Percentiles rank a stretch among this genome's conserved stretches.
phyloP scores from a whole-genome alignment of 148 eudicot genomes.

The Selenicereus undatus region DNA sequence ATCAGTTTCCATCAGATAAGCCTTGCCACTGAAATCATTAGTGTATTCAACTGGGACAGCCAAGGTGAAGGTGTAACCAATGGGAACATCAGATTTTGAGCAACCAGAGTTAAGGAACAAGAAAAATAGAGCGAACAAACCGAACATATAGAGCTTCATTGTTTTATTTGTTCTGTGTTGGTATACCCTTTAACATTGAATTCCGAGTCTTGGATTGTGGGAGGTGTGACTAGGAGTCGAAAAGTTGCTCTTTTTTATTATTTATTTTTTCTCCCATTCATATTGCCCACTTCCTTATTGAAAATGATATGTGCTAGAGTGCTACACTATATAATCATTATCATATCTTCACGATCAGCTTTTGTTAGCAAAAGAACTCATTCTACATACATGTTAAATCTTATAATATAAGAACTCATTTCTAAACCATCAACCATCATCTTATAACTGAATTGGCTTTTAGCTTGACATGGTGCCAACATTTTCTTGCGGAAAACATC shows the following conservation, averaged over 20 bases:
- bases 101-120: constrained; percentile 24
- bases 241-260: constrained; percentile 8
- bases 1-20: constrained; percentile 65
- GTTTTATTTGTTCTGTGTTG: constrained; percentile 12
- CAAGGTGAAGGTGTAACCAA: constrained; percentile 57
- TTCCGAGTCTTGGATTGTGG: constrained; percentile 17
- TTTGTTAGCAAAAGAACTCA: neutral
- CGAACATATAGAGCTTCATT: constrained; percentile 48
- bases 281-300: neutral
- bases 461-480: too few species aligned
- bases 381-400: too few species aligned
- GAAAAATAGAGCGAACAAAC: constrained; percentile 25
- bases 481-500: too few species aligned
- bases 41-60: constrained; percentile 57
- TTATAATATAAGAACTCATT: too few species aligned
- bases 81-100: constrained; percentile 42
- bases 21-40: constrained; percentile 62
- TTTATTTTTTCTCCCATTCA: neutral
- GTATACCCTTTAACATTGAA: constrained; percentile 18
- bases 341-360: neutral
- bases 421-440: too few species aligned
- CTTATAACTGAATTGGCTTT: too few species aligned
- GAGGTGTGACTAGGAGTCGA: constrained; percentile 23
- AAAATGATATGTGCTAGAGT: neutral
- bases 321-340: neutral